Evolutionary conservation across 192 early-diverging fungal species (phyloP).

Genomic region (Coemansia aciculifera): DNA sequence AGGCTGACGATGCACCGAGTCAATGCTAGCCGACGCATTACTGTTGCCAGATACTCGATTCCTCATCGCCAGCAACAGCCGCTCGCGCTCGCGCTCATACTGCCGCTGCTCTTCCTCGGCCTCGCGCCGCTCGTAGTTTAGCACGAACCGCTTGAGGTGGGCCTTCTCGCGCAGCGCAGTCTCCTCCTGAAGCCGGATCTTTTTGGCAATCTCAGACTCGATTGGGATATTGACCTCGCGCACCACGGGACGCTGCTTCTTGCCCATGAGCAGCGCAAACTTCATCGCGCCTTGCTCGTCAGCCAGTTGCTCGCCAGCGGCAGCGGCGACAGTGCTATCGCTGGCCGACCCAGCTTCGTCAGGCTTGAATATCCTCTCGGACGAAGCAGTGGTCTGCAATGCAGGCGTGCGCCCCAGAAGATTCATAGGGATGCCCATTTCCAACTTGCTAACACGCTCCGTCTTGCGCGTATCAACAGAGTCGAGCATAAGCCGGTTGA

Average conservation of each 20-base stretch:
- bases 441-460: constrained; percentile 63
- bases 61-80: constrained; percentile 9
- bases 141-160: constrained; percentile 88
- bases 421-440: constrained; percentile 85
- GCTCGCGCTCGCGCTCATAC: constrained; percentile 17
- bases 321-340: neutral
- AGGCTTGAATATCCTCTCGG: neutral
- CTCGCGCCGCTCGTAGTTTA: constrained; percentile 75
- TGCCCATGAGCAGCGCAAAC: constrained; percentile 51
- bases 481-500: constrained; percentile 89
- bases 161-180: constrained; percentile 84
- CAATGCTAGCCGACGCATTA: neutral
- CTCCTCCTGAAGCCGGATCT: constrained; percentile 81
- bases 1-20: constrained; percentile 9
- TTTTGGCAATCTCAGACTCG: constrained; percentile 79
- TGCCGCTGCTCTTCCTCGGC: constrained; percentile 38
- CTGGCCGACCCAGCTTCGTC: neutral
- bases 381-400: constrained; percentile 5
- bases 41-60: constrained; percentile 1
- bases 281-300: constrained; percentile 25
- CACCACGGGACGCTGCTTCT: constrained; percentile 41
- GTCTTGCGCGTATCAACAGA: constrained; percentile 79
- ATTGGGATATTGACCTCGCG: constrained; percentile 46
- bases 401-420: constrained; percentile 46
- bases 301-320: neutral